Evolutionary conservation across 1,284 basidiomycete genomes (phyloP).

Genomic region (Moniliophthora roreri): DNA sequence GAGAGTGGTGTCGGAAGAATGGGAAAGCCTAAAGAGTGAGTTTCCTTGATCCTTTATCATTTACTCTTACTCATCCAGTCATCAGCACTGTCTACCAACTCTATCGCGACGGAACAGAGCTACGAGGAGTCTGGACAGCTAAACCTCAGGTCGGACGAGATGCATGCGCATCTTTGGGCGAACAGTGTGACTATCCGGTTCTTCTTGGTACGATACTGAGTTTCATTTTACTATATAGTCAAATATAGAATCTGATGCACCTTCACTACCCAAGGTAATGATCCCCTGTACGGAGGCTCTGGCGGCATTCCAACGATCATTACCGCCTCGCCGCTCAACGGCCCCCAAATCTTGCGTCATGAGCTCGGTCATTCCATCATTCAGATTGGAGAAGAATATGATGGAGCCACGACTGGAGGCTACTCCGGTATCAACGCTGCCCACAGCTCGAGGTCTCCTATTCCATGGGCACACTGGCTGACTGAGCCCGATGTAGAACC

Average conservation of each 20-base stretch:
- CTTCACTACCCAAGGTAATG: slow-evolving; percentile 70
- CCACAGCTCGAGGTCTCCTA: slow-evolving; percentile 36
- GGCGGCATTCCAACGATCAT: slow-evolving; percentile 86
- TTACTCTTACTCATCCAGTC: not conserved
- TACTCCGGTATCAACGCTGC: slow-evolving; percentile 78
- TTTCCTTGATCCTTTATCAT: not conserved
- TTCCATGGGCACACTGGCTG: slow-evolving; percentile 78
- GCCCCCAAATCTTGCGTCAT: slow-evolving; percentile 76
- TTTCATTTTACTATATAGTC: not conserved
- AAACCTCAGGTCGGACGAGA: slow-evolving; percentile 66
- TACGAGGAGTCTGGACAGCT: slow-evolving; percentile 75
- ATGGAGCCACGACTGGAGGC: slow-evolving; percentile 66
- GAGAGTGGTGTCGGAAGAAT: slow-evolving; percentile 80
- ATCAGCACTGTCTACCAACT: slow-evolving; percentile 73
- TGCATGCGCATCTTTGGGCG: slow-evolving; percentile 64
- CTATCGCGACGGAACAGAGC: slow-evolving; percentile 78
- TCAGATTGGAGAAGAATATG: slow-evolving; percentile 83
- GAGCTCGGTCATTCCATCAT: slow-evolving; percentile 85
- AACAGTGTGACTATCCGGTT: slow-evolving; percentile 78
- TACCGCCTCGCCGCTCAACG: slow-evolving; percentile 78
- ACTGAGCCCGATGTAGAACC: slow-evolving; percentile 32
- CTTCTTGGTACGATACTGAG: slow-evolving; percentile 54
- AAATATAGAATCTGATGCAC: too few species aligned
- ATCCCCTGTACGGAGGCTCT: slow-evolving; percentile 82
- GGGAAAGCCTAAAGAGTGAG: slow-evolving; percentile 67